Evolutionary conservation across 2,329 filamentous ascomycete genomes (phyloP).

Genomic region (Monilinia fructicola): DNA sequence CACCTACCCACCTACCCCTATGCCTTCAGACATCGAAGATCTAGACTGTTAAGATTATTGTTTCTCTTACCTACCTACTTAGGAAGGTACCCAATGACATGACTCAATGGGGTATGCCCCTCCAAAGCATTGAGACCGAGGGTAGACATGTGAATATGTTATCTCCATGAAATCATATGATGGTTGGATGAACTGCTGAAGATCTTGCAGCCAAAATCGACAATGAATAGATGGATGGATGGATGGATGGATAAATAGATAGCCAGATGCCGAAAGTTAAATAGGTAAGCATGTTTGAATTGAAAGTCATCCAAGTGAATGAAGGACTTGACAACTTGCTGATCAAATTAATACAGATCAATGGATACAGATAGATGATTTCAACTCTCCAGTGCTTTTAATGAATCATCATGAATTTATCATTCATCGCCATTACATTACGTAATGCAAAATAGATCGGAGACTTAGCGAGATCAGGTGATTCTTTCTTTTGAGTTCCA

Average conservation of each 20-base stretch:
- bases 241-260: background rate
- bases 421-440: background rate
- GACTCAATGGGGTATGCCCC: background rate
- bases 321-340: background rate
- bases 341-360: no score
- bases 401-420: background rate
- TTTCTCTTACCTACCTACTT: background rate
- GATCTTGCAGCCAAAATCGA: background rate
- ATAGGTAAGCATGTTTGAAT: background rate
- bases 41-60: background rate
- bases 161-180: background rate
- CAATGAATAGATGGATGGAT: background rate
- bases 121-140: background rate
- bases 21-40: background rate
- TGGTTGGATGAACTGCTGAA: background rate
- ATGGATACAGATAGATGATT: no score
- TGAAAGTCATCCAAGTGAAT: background rate
- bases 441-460: background rate
- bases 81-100: constrained; percentile 1
- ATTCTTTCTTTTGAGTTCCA: background rate
- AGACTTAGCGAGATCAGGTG: background rate
- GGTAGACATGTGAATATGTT: constrained; percentile 9
- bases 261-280: background rate
- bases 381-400: no score
- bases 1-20: no score